Evolutionary conservation across 2,329 filamentous ascomycete genomes (phyloP), one percentile per base, ranked within the genome.

Genomic region (Hypoxylon sp.): DNA sequence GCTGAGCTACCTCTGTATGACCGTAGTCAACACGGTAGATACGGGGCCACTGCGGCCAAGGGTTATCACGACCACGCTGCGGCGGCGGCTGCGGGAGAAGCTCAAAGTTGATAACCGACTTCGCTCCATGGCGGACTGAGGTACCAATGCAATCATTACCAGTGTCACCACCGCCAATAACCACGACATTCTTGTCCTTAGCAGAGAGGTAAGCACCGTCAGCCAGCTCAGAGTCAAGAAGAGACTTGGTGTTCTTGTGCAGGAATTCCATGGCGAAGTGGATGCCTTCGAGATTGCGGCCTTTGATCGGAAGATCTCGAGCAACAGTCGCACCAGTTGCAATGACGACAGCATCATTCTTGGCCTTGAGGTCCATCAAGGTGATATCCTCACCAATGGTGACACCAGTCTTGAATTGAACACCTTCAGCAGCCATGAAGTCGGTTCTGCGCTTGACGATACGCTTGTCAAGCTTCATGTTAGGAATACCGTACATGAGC

Each of bases 391-490:
- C 91, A 50, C 94, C 95, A 74, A 98, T 87, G 37, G 90, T 83
- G 61, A 93, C 89, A 68, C 91, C 89, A 33, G 92, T 92, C 81
- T 93, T 90, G 83, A 97, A 97, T 56, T 87, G 86, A 78, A 98
- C 84, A 53, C 95, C 95, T 82, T 98, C 95, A 3, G 90, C 88
- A 60, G 92, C 93, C 93, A 98, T 95, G 82, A 98, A 94, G 81
- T 98, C 93, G 53, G 96, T 94, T 80, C 95, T 92, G 57, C 95
- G 92, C 86, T 98, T 95, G 67, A 98, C 95, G 71, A 98, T 91
- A 78, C 94, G 94, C 88, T 98, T 98, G 85, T 98, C 95, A 46
- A 98, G 92, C 86, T 98, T 98, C 95, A 98, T 98, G 86, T 98
- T 98, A 73, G 95, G 95, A 74, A 98, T 98, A 74, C 95, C 95